Percentiles rank a stretch among this genome's conserved stretches.
Conservation (phyloP, 2,329 filamentous ascomycete genomes). For the Aspergillus quadricinctus region DNA sequence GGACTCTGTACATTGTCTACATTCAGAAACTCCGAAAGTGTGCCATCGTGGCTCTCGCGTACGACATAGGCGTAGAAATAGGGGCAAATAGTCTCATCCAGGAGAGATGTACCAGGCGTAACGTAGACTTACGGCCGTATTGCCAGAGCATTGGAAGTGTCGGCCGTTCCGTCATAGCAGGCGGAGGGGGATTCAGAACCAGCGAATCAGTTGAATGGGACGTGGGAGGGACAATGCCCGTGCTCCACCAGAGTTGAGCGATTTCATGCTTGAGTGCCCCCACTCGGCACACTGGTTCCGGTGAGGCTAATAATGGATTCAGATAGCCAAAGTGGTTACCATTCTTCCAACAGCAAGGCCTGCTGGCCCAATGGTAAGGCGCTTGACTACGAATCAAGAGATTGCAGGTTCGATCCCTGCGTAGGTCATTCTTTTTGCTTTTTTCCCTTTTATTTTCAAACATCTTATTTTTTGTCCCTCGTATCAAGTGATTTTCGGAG, state of each 20-base stretch:
- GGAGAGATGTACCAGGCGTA: not conserved
- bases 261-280: not conserved
- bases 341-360: slow-evolving; percentile 1
- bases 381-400: slow-evolving; percentile 52
- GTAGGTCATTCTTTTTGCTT: slow-evolving; percentile 29
- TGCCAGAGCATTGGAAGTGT: no score
- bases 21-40: not conserved
- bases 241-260: not conserved
- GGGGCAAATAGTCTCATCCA: not conserved
- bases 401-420: slow-evolving; percentile 47
- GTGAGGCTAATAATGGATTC: not conserved
- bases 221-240: not conserved
- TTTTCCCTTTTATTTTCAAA: no score
- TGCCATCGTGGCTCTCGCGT: not conserved
- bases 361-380: slow-evolving; percentile 46
- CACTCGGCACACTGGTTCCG: slow-evolving; percentile 24
- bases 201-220: not conserved
- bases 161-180: not conserved
- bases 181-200: not conserved
- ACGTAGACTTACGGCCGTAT: not conserved
- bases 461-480: no score
- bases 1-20: not conserved
- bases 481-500: no score
- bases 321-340: rapidly evolving
- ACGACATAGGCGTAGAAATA: not conserved